Evolutionary conservation across 2,329 filamentous ascomycete species (phyloP), one percentile per base, ranked within the genome.

Genomic region (Fusarium poae): DNA sequence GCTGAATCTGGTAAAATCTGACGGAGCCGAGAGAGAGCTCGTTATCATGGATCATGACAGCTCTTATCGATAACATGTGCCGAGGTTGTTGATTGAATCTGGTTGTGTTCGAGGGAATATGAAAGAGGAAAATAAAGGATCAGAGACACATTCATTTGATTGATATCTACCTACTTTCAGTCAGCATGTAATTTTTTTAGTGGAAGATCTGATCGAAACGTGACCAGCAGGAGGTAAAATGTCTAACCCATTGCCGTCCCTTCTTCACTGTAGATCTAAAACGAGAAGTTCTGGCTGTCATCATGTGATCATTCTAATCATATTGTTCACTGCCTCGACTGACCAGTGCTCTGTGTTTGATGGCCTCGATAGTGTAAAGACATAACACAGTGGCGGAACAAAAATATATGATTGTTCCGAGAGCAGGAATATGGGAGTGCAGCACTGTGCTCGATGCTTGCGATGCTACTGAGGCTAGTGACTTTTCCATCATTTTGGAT

Each of bases 61-160:
- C 62, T 65, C 61, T 65, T 65, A 65, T 65, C 62, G 62, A 65
- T 65, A 65, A 49, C 42, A 46, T 18, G 4, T 48, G 35, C 40
- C 45, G 34, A 64, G 59, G 40, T 35, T 45, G 23, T 15, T 16
- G 40, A 23, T 42, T 25, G 21, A 12, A 23, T 42, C 15, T 25
- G 40, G 9, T 5, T 25, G 21, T 42, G 40, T 2, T 20, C 35
- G 20, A 39, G 32, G 18, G 7, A 35, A 18, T 4, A 35, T 35
- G 32, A 8, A 35, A 18, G 8, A 8, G 32, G 18, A 16, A 35
- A 18, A 18, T 35, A 8, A 18, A 18, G 18, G 32, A 35, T 18
- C 16, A 18, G 16, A 35, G 32, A 35, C 16, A 7, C 32, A 7
- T 35, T 35, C 10, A 3, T 35, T 35, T 35, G 3, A 18, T 35